phyloP scores from a whole-genome alignment of 257 asterid genomes.

The Lantana camara region DNA sequence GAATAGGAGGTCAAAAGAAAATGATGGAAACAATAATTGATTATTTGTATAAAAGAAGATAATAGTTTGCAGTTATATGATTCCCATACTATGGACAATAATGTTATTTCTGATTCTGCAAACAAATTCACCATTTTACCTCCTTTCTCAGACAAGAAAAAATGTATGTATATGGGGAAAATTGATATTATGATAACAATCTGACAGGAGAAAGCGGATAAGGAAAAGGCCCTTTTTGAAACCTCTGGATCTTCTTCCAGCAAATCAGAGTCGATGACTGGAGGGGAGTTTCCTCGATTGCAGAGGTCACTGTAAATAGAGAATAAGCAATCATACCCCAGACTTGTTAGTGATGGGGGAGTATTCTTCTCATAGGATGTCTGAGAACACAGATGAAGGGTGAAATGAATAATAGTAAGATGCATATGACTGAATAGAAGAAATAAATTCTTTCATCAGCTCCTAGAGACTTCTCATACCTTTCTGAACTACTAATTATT shows the following conservation, averaged over 20 bases:
- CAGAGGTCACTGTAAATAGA: constrained; percentile 62
- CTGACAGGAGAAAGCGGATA: no score
- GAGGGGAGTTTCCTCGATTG: constrained; percentile 58
- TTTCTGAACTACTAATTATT: background rate
- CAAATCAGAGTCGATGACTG: constrained; percentile 66
- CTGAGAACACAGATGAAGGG: constrained; percentile 39
- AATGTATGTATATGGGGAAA: constrained; percentile 8
- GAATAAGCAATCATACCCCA: constrained; percentile 65
- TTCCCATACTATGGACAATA: constrained; percentile 11
- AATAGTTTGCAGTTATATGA: background rate
- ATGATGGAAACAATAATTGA: background rate
- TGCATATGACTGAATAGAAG: constrained; percentile 11
- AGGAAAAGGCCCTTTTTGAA: background rate
- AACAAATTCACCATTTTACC: no score
- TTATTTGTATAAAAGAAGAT: background rate
- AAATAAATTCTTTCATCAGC: constrained; percentile 4
- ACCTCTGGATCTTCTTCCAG: constrained; percentile 76
- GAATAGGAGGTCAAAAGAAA: background rate
- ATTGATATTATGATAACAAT: background rate
- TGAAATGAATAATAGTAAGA: constrained; percentile 26
- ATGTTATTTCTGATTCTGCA: background rate
- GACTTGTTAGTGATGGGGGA: constrained; percentile 59
- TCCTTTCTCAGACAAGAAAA: background rate
- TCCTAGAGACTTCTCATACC: constrained; percentile 9
- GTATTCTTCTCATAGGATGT: constrained; percentile 68